Base-by-base conservation (phyloP, 2,329 filamentous ascomycete genomes). In the Bipolaris bicolor region DNA sequence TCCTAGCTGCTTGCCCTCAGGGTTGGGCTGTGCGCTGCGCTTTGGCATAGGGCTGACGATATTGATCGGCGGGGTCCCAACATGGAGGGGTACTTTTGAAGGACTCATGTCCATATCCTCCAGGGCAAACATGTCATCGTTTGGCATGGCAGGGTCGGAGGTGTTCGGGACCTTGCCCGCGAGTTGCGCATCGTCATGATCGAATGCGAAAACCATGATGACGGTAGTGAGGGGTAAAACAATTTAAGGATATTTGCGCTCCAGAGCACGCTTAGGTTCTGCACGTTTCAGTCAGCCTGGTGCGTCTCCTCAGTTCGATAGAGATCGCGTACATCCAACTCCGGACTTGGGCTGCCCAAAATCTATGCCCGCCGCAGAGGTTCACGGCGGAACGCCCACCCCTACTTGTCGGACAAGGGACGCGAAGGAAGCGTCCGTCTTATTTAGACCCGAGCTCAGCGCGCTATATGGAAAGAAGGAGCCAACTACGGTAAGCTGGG, bases 351-450 rank as follows among this genome's bases (percentile, higher is more conserved):
- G 49, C 40, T 49, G 51, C 55, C 65, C 61, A 61, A 69, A 66
- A 69, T 78, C 81, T 81, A 80, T 80, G 80, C 82, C 81, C 81
- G 80, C 80, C 80, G 54, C 49, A 37, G 39, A 43, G 37, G 66
- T 64, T 83, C 79, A 83, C 78, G 80, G 80, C 79, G 81, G 81
- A 82, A 81, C 74, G 63, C 67, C 70, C 70, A 75, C 79, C 69
- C 77, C 75, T 81, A 81, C 64, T 69, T 66, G 75, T 78, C 80
- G 81, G 57, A 80, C 68, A 72, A 81, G 71, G 46, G 75, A 71
- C n/a, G 76, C 79, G 66, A 82, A 82, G 63, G 77, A 80, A 22
- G 79, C 79, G 64, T 81, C 79, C 48, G 71, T 77, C 66, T 72
- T 73, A 57, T 72, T 75, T 61, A 76, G 68, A 62, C 70, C 67